Evolutionary conservation across 495 filamentous ascomycete genomes (phyloP), one percentile per base, ranked within the genome.

Genomic region (Penicillium ochrochloron): DNA sequence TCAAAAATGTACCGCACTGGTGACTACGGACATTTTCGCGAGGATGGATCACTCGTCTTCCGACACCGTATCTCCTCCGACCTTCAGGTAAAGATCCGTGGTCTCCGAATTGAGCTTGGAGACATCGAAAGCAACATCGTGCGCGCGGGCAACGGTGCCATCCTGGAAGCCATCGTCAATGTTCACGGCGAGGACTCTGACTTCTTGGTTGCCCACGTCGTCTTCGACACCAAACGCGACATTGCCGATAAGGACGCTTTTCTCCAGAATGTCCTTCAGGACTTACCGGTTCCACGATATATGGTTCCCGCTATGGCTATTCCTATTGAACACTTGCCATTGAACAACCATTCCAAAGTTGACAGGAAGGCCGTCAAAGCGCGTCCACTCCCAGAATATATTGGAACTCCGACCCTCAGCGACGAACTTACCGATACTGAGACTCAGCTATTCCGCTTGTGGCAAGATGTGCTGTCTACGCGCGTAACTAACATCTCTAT

Each of bases 51-150:
- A 0, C 39, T 87, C 1, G 46, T 77, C 0, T 67, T 82, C 41
- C 50, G 71, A 1, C 74, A 76, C 2, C 78, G 85, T 1, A 76
- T 83, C 8, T 64, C 59, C 0, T 82, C 82, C 3, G 65, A 83
- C 65, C 77, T 71, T 0, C 81, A 84, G 60, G 66, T 86, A 39
- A 87, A 88, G 61, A 44, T 88, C 0, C 71, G 78, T 3, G 85
- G 85, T 0, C 11, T 82, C 2, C 83, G 84, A 0, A 78, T 85
- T 14, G 84, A 86, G 2, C 71, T 87, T 1, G n/a, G 59, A 0
- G 85, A 87, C 10, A 73, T 85, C 19, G 81, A 82, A 44, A 65
- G 23, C 2, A 64, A 62, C 17, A 73, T 84, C 1, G 3, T 82
- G 3, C 8, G 56, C 1, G 60, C 70, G 0, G 62, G 75, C 1